A percentile compares a stretch with the other conserved stretches of the same genome.
These are phyloP conservation scores for Stephanodiscus triporus DNA, from an alignment of 108 stramenopile genomes.

Conservation along the genomic window DNA sequence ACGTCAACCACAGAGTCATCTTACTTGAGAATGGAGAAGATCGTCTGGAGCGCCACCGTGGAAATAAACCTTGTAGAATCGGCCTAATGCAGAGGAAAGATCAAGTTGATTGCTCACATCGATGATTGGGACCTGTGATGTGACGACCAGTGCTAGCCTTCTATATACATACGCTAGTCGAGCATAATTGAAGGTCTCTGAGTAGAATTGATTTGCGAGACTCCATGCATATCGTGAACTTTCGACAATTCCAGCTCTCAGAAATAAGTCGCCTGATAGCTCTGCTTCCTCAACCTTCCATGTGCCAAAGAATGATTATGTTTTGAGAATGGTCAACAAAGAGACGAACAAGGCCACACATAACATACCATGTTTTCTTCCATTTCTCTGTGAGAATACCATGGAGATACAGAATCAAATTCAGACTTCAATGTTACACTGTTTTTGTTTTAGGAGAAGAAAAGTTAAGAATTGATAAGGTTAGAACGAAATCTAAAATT, in stretches of 20 bases:
- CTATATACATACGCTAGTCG: slow-evolving; percentile 73
- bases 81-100: slow-evolving; percentile 70
- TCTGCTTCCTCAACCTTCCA: slow-evolving; percentile 74
- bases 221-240: slow-evolving; percentile 82
- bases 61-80: slow-evolving; percentile 89
- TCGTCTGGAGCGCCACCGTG: slow-evolving; percentile 92
- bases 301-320: neutral
- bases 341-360: neutral
- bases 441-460: neutral
- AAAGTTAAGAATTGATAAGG: neutral
- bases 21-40: slow-evolving; percentile 62
- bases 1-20: slow-evolving; percentile 6
- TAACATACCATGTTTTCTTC: slow-evolving; percentile 68
- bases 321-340: neutral
- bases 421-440: slow-evolving; percentile 71
- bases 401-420: slow-evolving; percentile 64
- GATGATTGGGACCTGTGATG: slow-evolving; percentile 72
- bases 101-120: slow-evolving; percentile 74
- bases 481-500: neutral
- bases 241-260: slow-evolving; percentile 80
- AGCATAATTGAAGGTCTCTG: slow-evolving; percentile 81
- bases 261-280: slow-evolving; percentile 74
- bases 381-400: slow-evolving; percentile 76
- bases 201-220: slow-evolving; percentile 76
- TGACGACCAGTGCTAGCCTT: slow-evolving; percentile 68